These are phyloP conservation scores for Podospora pseudopauciseta DNA, from an alignment of 495 filamentous ascomycete genomes.

Conservation along the genomic window DNA sequence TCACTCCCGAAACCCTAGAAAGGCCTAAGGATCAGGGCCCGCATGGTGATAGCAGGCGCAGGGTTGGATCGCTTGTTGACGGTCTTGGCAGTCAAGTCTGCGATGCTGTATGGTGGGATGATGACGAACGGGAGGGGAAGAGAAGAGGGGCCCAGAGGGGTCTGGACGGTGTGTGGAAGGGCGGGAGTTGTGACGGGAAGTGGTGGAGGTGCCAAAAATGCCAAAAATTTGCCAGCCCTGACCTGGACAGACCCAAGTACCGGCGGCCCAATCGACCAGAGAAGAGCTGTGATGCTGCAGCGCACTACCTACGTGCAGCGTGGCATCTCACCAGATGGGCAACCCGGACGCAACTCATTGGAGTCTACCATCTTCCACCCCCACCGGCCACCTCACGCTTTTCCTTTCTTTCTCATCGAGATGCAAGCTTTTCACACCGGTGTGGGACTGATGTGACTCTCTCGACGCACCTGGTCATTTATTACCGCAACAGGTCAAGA, in stretches of 20 bases:
- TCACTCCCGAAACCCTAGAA: background rate
- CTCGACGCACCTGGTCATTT: background rate
- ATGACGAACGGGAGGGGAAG: background rate
- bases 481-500: background rate
- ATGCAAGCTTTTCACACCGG: slow-evolving; percentile 1
- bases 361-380: background rate
- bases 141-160: background rate
- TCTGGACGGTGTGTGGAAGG: background rate
- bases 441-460: background rate
- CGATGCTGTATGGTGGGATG: background rate
- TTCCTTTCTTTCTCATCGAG: background rate
- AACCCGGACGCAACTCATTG: background rate
- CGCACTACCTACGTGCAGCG: background rate
- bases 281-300: background rate
- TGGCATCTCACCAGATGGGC: background rate
- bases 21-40: background rate
- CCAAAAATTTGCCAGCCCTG: background rate
- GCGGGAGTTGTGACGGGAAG: background rate
- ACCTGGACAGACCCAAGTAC: background rate
- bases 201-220: background rate
- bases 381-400: background rate
- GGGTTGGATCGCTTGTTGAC: background rate
- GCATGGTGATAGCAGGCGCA: background rate
- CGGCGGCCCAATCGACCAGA: background rate
- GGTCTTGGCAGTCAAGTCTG: background rate